A percentile compares a stretch with the other conserved stretches of the same genome.
Evolutionary conservation across 257 asterid species (phyloP).

Genomic region (Striga asiatica): DNA sequence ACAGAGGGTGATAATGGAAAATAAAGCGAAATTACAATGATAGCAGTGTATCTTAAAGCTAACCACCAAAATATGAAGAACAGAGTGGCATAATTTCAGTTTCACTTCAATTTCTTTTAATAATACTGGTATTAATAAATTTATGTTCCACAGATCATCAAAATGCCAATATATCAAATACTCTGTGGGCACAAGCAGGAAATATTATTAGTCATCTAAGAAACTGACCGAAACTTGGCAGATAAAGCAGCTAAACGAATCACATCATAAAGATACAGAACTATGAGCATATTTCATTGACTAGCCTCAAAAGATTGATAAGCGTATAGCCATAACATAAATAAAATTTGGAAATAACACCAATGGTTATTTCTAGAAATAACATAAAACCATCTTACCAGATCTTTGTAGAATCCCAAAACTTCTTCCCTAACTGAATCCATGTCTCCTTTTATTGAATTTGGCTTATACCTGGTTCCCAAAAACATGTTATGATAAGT

Average conservation of each 20-base stretch:
- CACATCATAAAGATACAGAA: not conserved
- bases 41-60: not conserved
- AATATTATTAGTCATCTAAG: too few species aligned
- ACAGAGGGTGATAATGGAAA: conserved; percentile 5
- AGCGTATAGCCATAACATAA: too few species aligned
- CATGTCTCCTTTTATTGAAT: conserved; percentile 80
- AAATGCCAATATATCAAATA: too few species aligned
- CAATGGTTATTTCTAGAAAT: not conserved
- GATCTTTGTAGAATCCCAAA: conserved; percentile 41
- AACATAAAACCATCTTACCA: conserved; percentile 27
- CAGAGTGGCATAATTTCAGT: conserved; percentile 7
- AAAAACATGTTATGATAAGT: conserved; percentile 7
- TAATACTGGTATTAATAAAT: not conserved
- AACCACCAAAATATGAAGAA: not conserved
- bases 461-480: conserved; percentile 74
- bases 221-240: too few species aligned
- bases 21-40: too few species aligned
- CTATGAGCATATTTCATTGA: not conserved
- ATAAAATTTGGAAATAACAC: not conserved
- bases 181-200: too few species aligned
- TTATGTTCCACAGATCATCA: too few species aligned
- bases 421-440: conserved; percentile 86
- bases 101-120: not conserved
- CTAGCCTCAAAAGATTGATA: too few species aligned
- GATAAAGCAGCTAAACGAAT: not conserved